Base-by-base conservation (phyloP, 257 asterid species). In the Scutellaria barbata region DNA sequence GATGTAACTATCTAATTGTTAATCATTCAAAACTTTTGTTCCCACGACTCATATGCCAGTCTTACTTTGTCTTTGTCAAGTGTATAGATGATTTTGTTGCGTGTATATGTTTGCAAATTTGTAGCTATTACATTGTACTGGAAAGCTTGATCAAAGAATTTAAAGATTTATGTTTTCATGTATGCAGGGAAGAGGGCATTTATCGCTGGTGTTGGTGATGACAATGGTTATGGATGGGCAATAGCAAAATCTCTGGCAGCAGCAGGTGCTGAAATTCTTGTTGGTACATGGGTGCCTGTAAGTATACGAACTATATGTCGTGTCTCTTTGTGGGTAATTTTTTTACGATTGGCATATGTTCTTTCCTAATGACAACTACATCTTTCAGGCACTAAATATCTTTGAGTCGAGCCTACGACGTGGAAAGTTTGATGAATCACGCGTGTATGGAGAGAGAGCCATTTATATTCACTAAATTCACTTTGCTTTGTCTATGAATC, bases 221-320 rank as follows among this genome's bases (percentile, higher is more conserved):
- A 94, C 74, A 86, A 90, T 76, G 98, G 98, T 48, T 94, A 94
- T 52, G 98, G 98, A 63, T 94, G 98, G 97, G 97, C 97, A 64
- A 89, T 94, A 37, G 97, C 98, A 63, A 94, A 90, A 80, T 83
- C 98, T 66, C 96, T 94, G 73, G 95, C 96, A 42, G 96, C 97
- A 69, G 97, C 98, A 1, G 98, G 98, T 72, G 97, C 98, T 66
- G 97, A 92, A 78, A 90, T 91, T 82, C 97, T 94, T 16, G 90
- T 92, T 30, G 99, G 99, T 8, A 95, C 99, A 60, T 95, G 99
- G 99, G 98, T 95, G 43, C 98, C 98, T 50, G 99, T 95, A 87
- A 2, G 98, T 92, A 63, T 59, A 77, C 8, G 17, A 74, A 10
- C 42, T 59, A 22, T 43, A 11, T 13, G 16, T 61, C 43, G 47